Base-by-base conservation (phyloP, 1,284 basidiomycete species). In the Ganoderma meredithae region DNA sequence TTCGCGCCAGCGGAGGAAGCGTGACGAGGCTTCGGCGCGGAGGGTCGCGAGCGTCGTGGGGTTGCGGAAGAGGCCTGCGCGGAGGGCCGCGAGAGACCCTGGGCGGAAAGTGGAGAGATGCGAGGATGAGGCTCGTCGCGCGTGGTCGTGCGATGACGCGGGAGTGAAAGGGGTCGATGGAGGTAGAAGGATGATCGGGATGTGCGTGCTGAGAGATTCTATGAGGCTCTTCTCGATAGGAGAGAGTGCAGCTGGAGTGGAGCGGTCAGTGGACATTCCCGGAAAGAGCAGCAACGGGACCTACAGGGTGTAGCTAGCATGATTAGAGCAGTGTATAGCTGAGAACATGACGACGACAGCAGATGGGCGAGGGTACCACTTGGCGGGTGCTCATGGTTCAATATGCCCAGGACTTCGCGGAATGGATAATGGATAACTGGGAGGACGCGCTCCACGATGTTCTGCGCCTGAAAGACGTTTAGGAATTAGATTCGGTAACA, bases 1-100 rank as follows among this genome's bases (percentile, higher is more conserved):
- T 74, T 91, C 90, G 55, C 88, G 82, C 91, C 90, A 92, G 43
- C 85, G 84, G 67, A 92, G 75, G 77, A 91, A 92, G n/a, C 90
- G 84, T 61, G 90, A 88, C 0, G 87, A 83, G 1, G 88, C 88
- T 74, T 92, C 90, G n/a, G 78, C 79, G 39, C 90, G 84, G 58
- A 92, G 80, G 0, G 81, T 74, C 0, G 83, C 80, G 19, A 91
- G 79, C 0, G 84, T 88, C 67, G 88, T 88, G 0, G 89, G 88
- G 1, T 86, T 84, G 70, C 83, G 86, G 76, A 91, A 90, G 22
- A 92, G 79, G 13, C 87, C 87, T 22, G 77, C 77, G 22, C 88
- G 86, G n/a, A 91, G 82, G 3, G 85, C 83, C 19, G 82, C 74
- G 15, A 84, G 72, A 1, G 86, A 84, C 2, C 79, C 69, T 19